These are phyloP conservation scores for Diaporthe sp. DNA, from an alignment of 2,329 filamentous ascomycete genomes.

Conservation along the genomic window DNA sequence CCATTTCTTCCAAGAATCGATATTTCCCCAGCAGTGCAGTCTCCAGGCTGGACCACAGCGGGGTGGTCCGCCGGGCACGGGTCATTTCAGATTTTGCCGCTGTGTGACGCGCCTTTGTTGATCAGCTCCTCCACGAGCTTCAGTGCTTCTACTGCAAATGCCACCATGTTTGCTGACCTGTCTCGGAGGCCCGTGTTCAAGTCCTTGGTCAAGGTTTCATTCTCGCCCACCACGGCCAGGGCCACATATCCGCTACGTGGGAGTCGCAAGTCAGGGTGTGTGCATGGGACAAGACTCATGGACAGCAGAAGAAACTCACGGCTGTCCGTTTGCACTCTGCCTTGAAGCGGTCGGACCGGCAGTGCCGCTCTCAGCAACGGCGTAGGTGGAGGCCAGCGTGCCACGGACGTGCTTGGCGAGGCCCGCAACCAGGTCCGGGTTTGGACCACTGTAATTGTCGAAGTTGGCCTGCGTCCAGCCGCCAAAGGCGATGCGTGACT, in stretches of 20 bases:
- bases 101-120: conserved; percentile 39
- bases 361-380: conserved; percentile 71
- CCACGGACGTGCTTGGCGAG: conserved; percentile 69
- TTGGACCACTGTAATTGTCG: conserved; percentile 71
- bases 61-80: too few species aligned
- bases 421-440: conserved; percentile 67
- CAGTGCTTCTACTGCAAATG: conserved; percentile 71
- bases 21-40: not conserved
- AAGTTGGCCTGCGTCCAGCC: conserved; percentile 71
- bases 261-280: not conserved
- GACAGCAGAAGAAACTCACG: conserved; percentile 51
- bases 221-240: conserved; percentile 69
- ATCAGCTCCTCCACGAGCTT: conserved; percentile 70
- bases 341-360: conserved; percentile 73
- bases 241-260: conserved; percentile 70
- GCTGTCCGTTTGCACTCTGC: conserved; percentile 67
- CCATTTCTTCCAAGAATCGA: not conserved
- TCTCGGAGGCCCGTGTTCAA: conserved; percentile 68
- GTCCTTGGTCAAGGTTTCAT: conserved; percentile 67
- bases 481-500: conserved; percentile 69
- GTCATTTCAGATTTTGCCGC: conserved; percentile 32
- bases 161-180: conserved; percentile 73
- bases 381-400: conserved; percentile 70
- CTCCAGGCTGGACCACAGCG: not conserved
- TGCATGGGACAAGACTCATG: not conserved